Conservation (phyloP, 2,329 filamentous ascomycete species). For the Trichophyton simii region DNA sequence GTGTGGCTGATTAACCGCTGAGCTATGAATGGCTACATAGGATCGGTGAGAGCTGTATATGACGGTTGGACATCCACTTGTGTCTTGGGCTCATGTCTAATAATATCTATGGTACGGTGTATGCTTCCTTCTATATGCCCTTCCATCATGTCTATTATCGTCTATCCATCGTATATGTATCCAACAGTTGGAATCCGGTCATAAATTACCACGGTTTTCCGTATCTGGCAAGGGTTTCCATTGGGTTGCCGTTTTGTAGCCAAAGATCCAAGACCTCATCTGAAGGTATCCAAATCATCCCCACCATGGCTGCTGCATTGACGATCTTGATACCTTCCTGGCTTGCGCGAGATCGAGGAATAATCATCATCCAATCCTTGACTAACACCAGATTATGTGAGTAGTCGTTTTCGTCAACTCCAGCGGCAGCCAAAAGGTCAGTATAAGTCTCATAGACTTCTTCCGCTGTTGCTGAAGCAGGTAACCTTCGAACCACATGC, state of each 20-base stretch:
- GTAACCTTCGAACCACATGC: slow-evolving; percentile 7
- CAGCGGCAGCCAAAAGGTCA: slow-evolving; percentile 9
- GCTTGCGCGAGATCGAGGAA: slow-evolving; percentile 32
- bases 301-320: slow-evolving; percentile 32
- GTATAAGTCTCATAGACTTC: slow-evolving; percentile 9
- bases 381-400: slow-evolving; percentile 38
- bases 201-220: slow-evolving; percentile 17
- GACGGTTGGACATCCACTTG: neutral
- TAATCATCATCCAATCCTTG: slow-evolving; percentile 33
- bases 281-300: slow-evolving; percentile 22
- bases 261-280: slow-evolving; percentile 28
- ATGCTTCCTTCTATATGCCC: neutral
- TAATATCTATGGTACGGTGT: neutral
- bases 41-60: neutral
- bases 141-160: neutral
- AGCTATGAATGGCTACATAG: neutral
- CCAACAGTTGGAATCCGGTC: neutral
- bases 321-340: slow-evolving; percentile 13
- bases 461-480: neutral
- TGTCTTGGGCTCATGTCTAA: neutral
- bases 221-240: slow-evolving; percentile 25
- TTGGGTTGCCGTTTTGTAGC: slow-evolving; percentile 22
- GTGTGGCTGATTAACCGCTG: neutral
- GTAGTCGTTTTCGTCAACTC: slow-evolving; percentile 8
- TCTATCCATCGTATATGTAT: neutral